These are phyloP conservation scores for Sclerospora graminicola DNA, from an alignment of 352 stramenopile species.

Conservation along the genomic window DNA sequence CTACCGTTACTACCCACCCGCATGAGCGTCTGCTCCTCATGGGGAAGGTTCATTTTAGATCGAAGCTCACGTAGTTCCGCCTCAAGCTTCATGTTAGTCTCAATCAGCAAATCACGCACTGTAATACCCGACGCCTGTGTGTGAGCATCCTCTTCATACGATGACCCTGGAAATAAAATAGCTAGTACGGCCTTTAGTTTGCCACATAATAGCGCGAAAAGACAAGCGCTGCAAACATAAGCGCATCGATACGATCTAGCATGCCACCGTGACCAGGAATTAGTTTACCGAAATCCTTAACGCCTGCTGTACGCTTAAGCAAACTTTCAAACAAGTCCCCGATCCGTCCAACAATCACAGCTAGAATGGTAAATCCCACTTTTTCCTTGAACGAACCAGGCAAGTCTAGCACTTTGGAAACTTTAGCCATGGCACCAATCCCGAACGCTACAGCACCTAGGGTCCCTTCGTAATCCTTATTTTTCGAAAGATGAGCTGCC, in stretches of 20 bases:
- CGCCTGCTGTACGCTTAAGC: constrained; percentile 88
- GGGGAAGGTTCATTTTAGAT: no score
- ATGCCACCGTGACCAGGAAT: constrained; percentile 93
- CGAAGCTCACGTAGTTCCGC: no score
- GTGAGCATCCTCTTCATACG: no score
- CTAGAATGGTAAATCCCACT: constrained; percentile 75
- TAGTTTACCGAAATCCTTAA: constrained; percentile 92
- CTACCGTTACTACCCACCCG: no score
- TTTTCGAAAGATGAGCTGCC: constrained; percentile 87
- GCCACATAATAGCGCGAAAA: constrained; percentile 44
- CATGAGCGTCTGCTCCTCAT: no score
- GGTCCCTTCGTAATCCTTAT: constrained; percentile 95
- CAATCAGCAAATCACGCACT: no score
- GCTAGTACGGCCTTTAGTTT: no score
- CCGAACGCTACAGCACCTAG: constrained; percentile 74
- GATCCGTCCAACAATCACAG: constrained; percentile 87
- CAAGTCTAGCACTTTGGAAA: constrained; percentile 45
- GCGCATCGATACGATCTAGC: constrained; percentile 91
- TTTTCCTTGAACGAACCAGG: constrained; percentile 67
- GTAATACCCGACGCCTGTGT: no score
- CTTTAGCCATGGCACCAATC: constrained; percentile 78
- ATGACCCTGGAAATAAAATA: no score
- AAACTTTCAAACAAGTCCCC: constrained; percentile 94
- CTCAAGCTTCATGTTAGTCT: no score
- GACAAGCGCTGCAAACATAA: constrained; percentile 84